Evolutionary conservation across 2,329 filamentous ascomycete genomes (phyloP).

Genomic region (Fusarium proliferatum): DNA sequence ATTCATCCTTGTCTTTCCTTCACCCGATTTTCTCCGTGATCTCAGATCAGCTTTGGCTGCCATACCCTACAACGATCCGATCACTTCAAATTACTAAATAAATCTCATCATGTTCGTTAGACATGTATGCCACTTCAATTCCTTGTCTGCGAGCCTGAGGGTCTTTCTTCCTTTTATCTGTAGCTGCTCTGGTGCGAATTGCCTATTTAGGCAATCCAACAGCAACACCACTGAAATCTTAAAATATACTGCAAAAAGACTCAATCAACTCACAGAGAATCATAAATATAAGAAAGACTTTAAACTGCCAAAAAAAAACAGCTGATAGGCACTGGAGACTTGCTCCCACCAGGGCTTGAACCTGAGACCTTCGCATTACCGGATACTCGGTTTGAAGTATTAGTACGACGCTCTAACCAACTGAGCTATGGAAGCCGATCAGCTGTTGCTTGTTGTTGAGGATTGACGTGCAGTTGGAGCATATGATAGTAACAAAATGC

Average conservation of each 20-base stretch:
- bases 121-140: neutral
- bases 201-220: constrained; percentile 1
- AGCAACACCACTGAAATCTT: neutral
- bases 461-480: accelerated
- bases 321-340: constrained; percentile 32
- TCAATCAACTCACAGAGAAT: no score
- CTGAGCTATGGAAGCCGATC: constrained; percentile 46
- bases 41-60: constrained; percentile 6
- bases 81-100: neutral
- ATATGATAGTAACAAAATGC: accelerated
- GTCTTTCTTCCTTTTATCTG: neutral
- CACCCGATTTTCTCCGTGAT: constrained; percentile 42
- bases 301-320: constrained; percentile 16
- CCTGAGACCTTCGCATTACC: constrained; percentile 46
- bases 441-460: constrained; percentile 19
- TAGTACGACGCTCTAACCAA: constrained; percentile 47
- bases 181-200: neutral
- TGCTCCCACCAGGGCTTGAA: constrained; percentile 47
- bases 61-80: constrained; percentile 29
- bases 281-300: no score
- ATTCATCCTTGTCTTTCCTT: constrained; percentile 12
- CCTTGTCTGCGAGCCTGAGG: neutral
- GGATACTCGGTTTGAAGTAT: constrained; percentile 40
- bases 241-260: neutral
- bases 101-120: neutral